These are phyloP conservation scores for Hypoxylon lenormandii DNA, from an alignment of 495 filamentous ascomycete species.

Conservation along the genomic window DNA sequence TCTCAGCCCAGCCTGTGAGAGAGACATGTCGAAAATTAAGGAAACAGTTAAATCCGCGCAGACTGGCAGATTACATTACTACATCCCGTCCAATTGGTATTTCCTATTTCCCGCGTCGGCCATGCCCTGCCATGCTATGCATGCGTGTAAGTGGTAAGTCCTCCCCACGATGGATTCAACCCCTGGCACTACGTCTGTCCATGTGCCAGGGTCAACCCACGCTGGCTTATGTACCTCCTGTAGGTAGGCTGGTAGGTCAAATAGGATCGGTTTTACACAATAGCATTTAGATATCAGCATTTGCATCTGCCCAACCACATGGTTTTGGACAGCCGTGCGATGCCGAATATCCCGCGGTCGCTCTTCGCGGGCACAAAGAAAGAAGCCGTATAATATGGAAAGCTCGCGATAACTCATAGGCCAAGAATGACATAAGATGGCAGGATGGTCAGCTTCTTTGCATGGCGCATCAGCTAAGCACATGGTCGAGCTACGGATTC, in stretches of 20 bases:
- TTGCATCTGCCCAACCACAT: slow-evolving; percentile 20
- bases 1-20: slow-evolving; percentile 3
- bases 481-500: slow-evolving; percentile 3
- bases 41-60: slow-evolving; percentile 2
- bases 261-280: slow-evolving; percentile 15
- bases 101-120: slow-evolving; percentile 7
- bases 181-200: slow-evolving; percentile 4
- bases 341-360: slow-evolving; percentile 25
- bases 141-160: slow-evolving; percentile 8
- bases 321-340: slow-evolving; percentile 20
- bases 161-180: slow-evolving; percentile 9
- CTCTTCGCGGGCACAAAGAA: slow-evolving; percentile 6
- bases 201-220: slow-evolving; percentile 25
- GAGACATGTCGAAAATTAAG: neutral
- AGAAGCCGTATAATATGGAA: slow-evolving; percentile 20
- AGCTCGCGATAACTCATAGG: slow-evolving; percentile 26
- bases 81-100: slow-evolving; percentile 5
- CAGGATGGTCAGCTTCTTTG: slow-evolving; percentile 27
- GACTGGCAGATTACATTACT: neutral
- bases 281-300: slow-evolving; percentile 12
- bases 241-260: slow-evolving; percentile 2
- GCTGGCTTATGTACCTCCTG: slow-evolving; percentile 21
- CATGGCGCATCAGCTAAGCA: slow-evolving; percentile 18
- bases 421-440: slow-evolving; percentile 41
- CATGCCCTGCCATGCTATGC: neutral